These are phyloP conservation scores for Centrapalus pauciflorus DNA, from an alignment of 129 eudicot species.

Conservation along the genomic window DNA sequence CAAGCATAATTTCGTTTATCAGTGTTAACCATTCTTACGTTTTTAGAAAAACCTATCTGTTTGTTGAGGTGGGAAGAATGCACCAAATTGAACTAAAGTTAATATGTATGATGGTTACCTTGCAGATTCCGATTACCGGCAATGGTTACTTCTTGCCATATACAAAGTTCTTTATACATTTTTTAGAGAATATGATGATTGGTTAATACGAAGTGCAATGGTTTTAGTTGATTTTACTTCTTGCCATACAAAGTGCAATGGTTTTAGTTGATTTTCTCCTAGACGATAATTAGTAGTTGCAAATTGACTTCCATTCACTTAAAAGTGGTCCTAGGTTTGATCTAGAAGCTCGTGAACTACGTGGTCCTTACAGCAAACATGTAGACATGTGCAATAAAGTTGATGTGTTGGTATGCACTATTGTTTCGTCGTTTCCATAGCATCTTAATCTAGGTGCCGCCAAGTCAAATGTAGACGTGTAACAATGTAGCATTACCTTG, in stretches of 20 bases:
- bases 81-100: background rate
- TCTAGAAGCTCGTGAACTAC: background rate
- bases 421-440: background rate
- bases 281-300: background rate
- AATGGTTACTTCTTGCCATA: background rate
- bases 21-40: background rate
- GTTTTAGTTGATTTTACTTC: too few species aligned
- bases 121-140: background rate
- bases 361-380: background rate
- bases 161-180: background rate
- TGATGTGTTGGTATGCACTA: background rate
- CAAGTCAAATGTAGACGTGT: background rate
- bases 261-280: background rate
- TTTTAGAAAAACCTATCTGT: background rate
- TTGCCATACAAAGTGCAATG: too few species aligned
- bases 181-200: too few species aligned
- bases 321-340: background rate
- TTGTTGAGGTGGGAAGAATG: conserved; percentile 5
- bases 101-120: background rate
- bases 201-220: too few species aligned
- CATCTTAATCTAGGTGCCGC: background rate
- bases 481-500: background rate
- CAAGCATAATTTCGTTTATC: background rate
- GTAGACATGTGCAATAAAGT: conserved; percentile 10
- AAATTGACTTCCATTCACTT: background rate